phyloP scores from a whole-genome alignment of 768 basidiomycete genomes.

The Leccinum rimulosum region DNA sequence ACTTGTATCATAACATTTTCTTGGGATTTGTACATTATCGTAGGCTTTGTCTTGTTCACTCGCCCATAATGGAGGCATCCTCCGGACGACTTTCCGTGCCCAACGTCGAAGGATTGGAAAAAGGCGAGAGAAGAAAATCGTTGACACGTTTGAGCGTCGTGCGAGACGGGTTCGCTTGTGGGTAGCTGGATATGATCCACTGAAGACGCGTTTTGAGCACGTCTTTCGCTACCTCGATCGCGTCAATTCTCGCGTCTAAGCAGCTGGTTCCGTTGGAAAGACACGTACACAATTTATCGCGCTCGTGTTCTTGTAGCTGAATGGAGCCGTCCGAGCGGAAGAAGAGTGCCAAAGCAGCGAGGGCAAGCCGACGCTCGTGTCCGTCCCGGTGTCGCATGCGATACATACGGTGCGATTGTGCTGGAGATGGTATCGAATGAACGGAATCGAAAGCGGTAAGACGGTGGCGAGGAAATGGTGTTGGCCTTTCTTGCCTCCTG shows the following conservation, averaged over 20 bases:
- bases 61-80: neutral
- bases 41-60: neutral
- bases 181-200: constrained; percentile 78
- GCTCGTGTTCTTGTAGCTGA: constrained; percentile 2
- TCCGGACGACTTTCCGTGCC: neutral
- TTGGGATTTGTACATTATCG: neutral
- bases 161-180: constrained; percentile 80
- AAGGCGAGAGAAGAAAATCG: constrained; percentile 59
- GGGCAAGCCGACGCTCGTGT: constrained; percentile 61
- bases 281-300: constrained; percentile 23
- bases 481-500: constrained; percentile 54
- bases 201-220: constrained; percentile 73
- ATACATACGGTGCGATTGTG: constrained; percentile 42
- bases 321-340: constrained; percentile 55
- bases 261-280: neutral
- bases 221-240: constrained; percentile 45
- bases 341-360: constrained; percentile 54
- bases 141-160: constrained; percentile 78
- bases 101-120: neutral
- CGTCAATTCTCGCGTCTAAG: neutral
- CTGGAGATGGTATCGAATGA: constrained; percentile 41
- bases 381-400: constrained; percentile 56
- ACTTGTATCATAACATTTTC: neutral
- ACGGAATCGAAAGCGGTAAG: constrained; percentile 49
- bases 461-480: constrained; percentile 44